Base-by-base conservation (phyloP, 805 yeast genomes). In the Kuraishia piskuri region DNA sequence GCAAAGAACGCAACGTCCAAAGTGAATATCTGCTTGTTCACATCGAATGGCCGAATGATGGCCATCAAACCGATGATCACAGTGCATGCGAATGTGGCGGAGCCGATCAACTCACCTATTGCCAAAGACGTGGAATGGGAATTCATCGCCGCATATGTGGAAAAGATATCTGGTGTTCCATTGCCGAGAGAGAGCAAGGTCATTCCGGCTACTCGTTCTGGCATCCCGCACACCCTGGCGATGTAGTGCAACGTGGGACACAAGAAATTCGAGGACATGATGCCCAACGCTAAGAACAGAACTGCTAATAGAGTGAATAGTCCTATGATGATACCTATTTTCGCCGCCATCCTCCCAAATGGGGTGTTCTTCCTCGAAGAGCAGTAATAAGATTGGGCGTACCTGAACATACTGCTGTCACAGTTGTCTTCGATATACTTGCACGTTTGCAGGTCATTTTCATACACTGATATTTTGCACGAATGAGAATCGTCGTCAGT, bases 171-270 rank as follows among this genome's bases (percentile, higher is more conserved):
- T 0, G 97, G 96, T 0, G 95, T 77, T 2, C 96, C 96, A 68
- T 92, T 92, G 0, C 97, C 98, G 56, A 92, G 75, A 0, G 98
- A 96, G 52, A 94, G 71, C 22, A 92, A 70, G 0, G 97, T 91
- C 58, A 92, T 76, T 0, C 98, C 98, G 12, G 94, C 83, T 20
- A 91, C 69, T 54, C 87, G 82, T 55, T 89, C 94, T 19, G 91
- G 80, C 51, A 92, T 68, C 8, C 80, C 76, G 9, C 90, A 67
- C 17, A 77, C 64, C 14, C 73, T 72, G 0, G 97, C 83, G 17
- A 91, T 75, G 20, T 81, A 74, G 49, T 83, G 78, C 25, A 91
- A 67, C 57, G 88, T 90, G 1, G 96, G 96, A 46, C 95, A 85
- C 49, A 92, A 68, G 61, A 77, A 88, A 64, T 87, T 90, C 2